These are phyloP conservation scores for Ophiostoma ulmi DNA, from an alignment of 2,329 filamentous ascomycete genomes.

Conservation along the genomic window DNA sequence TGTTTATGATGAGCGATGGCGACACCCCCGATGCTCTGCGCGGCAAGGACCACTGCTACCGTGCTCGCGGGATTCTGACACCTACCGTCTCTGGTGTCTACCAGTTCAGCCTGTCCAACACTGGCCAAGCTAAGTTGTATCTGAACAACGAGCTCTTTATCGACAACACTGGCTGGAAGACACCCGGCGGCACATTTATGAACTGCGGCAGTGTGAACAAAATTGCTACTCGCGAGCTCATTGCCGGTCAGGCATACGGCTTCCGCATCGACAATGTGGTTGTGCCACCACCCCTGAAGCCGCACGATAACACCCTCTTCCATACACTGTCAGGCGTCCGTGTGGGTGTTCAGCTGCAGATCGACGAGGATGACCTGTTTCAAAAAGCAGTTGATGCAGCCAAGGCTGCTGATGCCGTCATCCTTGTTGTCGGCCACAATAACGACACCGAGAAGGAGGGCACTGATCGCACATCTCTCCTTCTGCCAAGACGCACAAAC, in stretches of 20 bases:
- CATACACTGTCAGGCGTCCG: slow-evolving; percentile 28
- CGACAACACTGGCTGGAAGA: slow-evolving; percentile 43
- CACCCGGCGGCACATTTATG: slow-evolving; percentile 36
- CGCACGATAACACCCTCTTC: slow-evolving; percentile 31
- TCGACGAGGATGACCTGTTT: slow-evolving; percentile 25
- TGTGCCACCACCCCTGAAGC: slow-evolving; percentile 22
- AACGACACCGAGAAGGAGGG: slow-evolving; percentile 32
- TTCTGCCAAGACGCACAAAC: slow-evolving; percentile 23
- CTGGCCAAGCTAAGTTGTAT: slow-evolving; percentile 23
- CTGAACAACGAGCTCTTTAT: slow-evolving; percentile 41
- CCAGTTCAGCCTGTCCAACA: slow-evolving; percentile 31
- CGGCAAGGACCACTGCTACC: slow-evolving; percentile 32
- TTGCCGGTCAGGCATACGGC: slow-evolving; percentile 23
- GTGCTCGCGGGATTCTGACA: slow-evolving; percentile 31
- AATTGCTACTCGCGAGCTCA: slow-evolving; percentile 17
- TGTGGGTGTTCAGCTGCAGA: slow-evolving; percentile 22
- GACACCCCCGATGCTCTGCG: slow-evolving; percentile 25
- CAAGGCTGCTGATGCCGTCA: slow-evolving; percentile 36
- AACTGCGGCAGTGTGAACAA: slow-evolving; percentile 27
- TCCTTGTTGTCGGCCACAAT: slow-evolving; percentile 24
- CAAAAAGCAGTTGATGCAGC: slow-evolving; percentile 35
- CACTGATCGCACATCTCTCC: slow-evolving; percentile 24
- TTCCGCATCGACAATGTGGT: slow-evolving; percentile 28
- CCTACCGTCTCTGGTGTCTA: slow-evolving; percentile 30
- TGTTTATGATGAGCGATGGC: slow-evolving; percentile 29